Conservation (phyloP, 2,329 filamentous ascomycete genomes). For the Corniculantispora saksenae region DNA sequence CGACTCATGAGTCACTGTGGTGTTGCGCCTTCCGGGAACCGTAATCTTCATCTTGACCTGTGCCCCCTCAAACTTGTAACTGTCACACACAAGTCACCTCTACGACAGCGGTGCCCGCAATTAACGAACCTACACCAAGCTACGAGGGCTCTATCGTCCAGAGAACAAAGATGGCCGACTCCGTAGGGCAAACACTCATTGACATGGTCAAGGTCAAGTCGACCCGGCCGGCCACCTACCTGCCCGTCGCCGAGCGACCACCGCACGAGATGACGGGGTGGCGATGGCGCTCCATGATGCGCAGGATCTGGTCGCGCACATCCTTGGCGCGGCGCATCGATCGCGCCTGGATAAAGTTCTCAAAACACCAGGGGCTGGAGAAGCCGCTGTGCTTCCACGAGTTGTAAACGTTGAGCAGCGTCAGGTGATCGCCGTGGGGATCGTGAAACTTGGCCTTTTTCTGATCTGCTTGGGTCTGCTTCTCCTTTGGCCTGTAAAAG, state of each 20-base stretch:
- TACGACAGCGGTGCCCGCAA: neutral
- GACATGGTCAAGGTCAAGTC: slow-evolving; percentile 46
- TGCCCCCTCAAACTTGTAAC: neutral
- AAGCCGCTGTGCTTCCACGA: slow-evolving; percentile 95
- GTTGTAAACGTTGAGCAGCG: slow-evolving; percentile 89
- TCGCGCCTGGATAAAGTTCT: slow-evolving; percentile 92
- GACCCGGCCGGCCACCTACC: slow-evolving; percentile 45
- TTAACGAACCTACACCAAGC: neutral
- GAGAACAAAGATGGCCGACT: neutral
- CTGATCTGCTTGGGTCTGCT: slow-evolving; percentile 93
- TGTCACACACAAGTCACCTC: neutral
- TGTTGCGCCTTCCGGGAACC: neutral
- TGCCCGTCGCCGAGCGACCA: slow-evolving; percentile 39
- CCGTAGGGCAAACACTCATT: neutral
- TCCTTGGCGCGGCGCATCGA: slow-evolving; percentile 87
- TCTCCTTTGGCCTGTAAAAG: slow-evolving; percentile 95
- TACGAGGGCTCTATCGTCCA: neutral
- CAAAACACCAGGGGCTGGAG: slow-evolving; percentile 80
- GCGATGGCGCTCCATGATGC: too few relatives aligned
- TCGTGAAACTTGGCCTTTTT: slow-evolving; percentile 90
- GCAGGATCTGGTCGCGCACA: slow-evolving; percentile 89
- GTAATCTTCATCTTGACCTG: neutral
- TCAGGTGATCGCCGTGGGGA: slow-evolving; percentile 86
- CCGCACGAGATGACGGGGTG: slow-evolving; percentile 51
- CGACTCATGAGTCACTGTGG: slow-evolving; percentile 9